These are phyloP conservation scores for Trypanosoma cruzi DNA, from an alignment of 208 protist species.

Conservation along the genomic window DNA sequence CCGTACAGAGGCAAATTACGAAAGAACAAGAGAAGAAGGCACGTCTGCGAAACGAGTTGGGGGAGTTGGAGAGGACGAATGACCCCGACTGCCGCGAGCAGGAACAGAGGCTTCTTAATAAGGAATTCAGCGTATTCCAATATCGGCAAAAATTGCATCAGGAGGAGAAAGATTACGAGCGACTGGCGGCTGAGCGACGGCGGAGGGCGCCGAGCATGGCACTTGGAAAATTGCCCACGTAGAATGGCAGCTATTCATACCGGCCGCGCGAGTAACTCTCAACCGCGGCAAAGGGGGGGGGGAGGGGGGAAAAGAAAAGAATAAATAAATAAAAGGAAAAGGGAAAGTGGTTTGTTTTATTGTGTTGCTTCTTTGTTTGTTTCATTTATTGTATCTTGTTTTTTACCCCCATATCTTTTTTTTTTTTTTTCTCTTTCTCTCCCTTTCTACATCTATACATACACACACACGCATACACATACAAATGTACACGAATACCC, in stretches of 20 bases:
- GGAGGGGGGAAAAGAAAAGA: not conserved
- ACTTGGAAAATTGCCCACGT: constrained; percentile 28
- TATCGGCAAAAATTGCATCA: constrained; percentile 63
- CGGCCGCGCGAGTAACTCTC: not conserved
- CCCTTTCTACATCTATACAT: not conserved
- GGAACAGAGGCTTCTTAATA: constrained; percentile 74
- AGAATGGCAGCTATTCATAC: constrained; percentile 17
- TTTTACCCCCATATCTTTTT: not conserved
- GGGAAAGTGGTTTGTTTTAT: not conserved
- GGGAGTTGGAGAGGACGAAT: constrained; percentile 43
- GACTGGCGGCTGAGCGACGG: constrained; percentile 61
- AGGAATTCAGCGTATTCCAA: constrained; percentile 81
- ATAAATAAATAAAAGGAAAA: constrained; percentile 7
- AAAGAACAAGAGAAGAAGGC: constrained; percentile 42
- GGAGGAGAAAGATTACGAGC: constrained; percentile 80
- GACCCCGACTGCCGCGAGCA: constrained; percentile 54
- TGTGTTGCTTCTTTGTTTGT: not conserved
- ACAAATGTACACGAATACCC: not conserved
- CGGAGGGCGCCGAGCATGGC: constrained; percentile 31
- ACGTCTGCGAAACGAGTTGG: constrained; percentile 49
- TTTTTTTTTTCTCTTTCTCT: constrained; percentile 4
- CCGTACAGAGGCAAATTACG: constrained; percentile 34
- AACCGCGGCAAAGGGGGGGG: constrained; percentile 2
- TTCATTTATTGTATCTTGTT: no score
- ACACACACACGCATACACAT: not conserved